These are phyloP conservation scores for Suhomyces yuchorum DNA, from an alignment of 1,139 yeast genomes.

Conservation along the genomic window DNA sequence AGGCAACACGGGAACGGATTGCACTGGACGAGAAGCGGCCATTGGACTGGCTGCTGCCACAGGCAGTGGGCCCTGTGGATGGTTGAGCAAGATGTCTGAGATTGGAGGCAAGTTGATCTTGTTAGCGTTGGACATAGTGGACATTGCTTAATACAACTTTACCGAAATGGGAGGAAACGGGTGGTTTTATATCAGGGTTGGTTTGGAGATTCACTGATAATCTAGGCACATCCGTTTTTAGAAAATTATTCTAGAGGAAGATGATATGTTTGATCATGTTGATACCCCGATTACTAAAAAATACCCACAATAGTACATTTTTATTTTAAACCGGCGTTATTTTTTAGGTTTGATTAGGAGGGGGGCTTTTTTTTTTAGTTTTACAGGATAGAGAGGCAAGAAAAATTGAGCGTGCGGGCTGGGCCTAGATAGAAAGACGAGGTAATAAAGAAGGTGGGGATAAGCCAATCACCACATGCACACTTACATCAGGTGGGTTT, in stretches of 20 bases:
- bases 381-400: slow-evolving; percentile 1
- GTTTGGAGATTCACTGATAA: slow-evolving; percentile 11
- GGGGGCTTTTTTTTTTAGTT: slow-evolving; percentile 1
- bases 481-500: background rate
- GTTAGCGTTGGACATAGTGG: slow-evolving; percentile 15
- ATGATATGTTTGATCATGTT: slow-evolving; percentile 13
- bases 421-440: background rate
- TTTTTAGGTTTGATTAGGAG: slow-evolving; percentile 3
- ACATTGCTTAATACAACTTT: background rate
- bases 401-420: background rate
- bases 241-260: slow-evolving; percentile 11
- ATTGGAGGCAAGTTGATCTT: slow-evolving; percentile 42
- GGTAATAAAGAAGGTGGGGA: background rate
- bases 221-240: slow-evolving; percentile 13
- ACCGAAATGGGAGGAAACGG: background rate
- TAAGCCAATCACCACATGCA: background rate
- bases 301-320: slow-evolving; percentile 6
- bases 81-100: slow-evolving; percentile 32
- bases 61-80: slow-evolving; percentile 4
- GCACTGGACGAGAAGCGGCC: slow-evolving; percentile 5
- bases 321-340: slow-evolving; percentile 3
- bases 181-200: slow-evolving; percentile 7
- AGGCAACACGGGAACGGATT: slow-evolving; percentile 12
- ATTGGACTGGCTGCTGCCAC: background rate
- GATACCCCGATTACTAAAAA: slow-evolving; percentile 13